These are phyloP conservation scores for Rickenella mellea DNA, from an alignment of 768 basidiomycete species.

Conservation along the genomic window DNA sequence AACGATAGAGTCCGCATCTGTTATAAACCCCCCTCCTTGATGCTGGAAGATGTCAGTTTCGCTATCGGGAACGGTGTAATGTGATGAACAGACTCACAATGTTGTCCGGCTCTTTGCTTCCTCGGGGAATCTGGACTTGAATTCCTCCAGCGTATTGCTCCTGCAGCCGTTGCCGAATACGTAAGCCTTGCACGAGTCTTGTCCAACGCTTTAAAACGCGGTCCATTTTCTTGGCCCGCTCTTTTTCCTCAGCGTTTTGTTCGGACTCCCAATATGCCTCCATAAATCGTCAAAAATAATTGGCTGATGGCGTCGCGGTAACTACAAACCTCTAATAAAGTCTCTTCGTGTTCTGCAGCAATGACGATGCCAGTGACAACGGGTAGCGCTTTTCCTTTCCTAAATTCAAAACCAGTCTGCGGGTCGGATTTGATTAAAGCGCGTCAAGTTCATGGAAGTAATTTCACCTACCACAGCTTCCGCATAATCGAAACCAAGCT, in stretches of 20 bases:
- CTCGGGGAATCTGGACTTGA: background rate
- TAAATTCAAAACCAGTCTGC: constrained; percentile 95
- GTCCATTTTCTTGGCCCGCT: constrained; percentile 65
- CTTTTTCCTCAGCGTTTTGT: constrained; percentile 67
- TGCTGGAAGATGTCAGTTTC: background rate
- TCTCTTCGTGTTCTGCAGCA: constrained; percentile 67
- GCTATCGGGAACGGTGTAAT: background rate
- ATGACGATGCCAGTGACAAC: constrained; percentile 80
- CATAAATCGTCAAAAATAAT: constrained; percentile 6
- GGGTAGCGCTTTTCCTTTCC: constrained; percentile 81
- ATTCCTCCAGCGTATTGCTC: constrained; percentile 50
- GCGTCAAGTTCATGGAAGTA: constrained; percentile 3
- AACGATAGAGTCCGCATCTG: constrained; percentile 64
- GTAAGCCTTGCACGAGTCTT: constrained; percentile 78
- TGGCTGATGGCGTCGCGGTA: constrained; percentile 2
- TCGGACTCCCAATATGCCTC: constrained; percentile 85
- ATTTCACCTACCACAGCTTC: constrained; percentile 80
- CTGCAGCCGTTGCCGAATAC: constrained; percentile 75
- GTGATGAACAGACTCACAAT: background rate
- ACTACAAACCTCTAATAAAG: constrained; percentile 60
- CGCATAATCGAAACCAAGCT: constrained; percentile 81
- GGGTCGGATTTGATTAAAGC: constrained; percentile 5
- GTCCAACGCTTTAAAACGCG: constrained; percentile 82
- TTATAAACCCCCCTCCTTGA: constrained; percentile 49
- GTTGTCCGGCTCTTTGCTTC: background rate